A percentile compares a stretch with the other conserved stretches of the same genome.
These are phyloP conservation scores for Aspergillus chevalieri DNA, from an alignment of 2,329 filamentous ascomycete genomes.

Conservation along the genomic window DNA sequence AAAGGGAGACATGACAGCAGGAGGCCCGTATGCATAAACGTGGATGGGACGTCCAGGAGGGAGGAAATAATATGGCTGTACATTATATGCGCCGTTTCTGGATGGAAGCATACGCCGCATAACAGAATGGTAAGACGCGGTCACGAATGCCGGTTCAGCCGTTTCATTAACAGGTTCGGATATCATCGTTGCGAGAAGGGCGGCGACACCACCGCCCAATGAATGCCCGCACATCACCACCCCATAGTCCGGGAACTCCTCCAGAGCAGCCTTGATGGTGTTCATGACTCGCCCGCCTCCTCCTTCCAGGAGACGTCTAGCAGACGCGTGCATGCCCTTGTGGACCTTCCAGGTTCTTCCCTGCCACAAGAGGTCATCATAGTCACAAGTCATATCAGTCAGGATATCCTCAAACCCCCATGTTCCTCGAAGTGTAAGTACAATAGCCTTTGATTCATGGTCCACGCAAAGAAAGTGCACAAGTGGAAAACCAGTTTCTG, in stretches of 20 bases:
- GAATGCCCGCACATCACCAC: constrained; percentile 65
- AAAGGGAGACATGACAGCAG: constrained; percentile 64
- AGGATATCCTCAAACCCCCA: constrained; percentile 68
- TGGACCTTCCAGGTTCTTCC: constrained; percentile 63
- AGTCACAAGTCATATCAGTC: constrained; percentile 69
- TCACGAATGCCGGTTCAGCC: constrained; percentile 56
- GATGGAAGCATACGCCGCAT: constrained; percentile 37
- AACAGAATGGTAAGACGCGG: constrained; percentile 39
- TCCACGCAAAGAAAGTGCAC: constrained; percentile 69
- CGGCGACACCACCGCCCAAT: constrained; percentile 63
- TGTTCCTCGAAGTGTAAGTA: constrained; percentile 66
- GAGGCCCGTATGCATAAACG: constrained; percentile 72
- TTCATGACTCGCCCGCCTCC: constrained; percentile 61
- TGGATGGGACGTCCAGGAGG: constrained; percentile 66
- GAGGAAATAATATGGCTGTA: constrained; percentile 41
- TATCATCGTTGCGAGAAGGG: constrained; percentile 64
- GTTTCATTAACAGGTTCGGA: constrained; percentile 52
- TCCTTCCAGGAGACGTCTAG: constrained; percentile 60
- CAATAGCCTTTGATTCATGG: constrained; percentile 64
- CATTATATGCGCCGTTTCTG: constrained; percentile 12
- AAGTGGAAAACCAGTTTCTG: constrained; percentile 60
- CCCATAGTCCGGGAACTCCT: constrained; percentile 63
- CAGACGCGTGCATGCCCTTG: constrained; percentile 68
- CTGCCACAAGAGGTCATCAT: constrained; percentile 56
- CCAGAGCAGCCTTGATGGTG: constrained; percentile 59